phyloP scores from a whole-genome alignment of 2,329 filamentous ascomycete species.

The Botrytis tulipae region DNA sequence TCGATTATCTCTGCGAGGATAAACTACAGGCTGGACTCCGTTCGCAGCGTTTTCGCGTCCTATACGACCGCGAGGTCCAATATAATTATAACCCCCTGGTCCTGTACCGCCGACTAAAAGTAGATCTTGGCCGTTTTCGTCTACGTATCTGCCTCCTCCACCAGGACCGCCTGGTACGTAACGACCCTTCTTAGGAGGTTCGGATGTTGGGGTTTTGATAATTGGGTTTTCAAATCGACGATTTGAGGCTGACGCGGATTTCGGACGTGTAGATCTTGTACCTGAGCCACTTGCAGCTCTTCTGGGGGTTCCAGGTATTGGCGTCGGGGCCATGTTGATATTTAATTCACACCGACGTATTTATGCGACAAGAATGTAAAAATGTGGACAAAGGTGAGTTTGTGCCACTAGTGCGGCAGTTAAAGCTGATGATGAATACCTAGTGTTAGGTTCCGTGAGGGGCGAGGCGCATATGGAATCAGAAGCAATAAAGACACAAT shows the following conservation, averaged over 20 bases:
- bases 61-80: conserved; percentile 53
- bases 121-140: conserved; percentile 64
- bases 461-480: conserved; percentile 21
- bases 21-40: conserved; percentile 47
- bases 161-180: conserved; percentile 87
- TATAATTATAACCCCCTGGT: conserved; percentile 49
- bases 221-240: conserved; percentile 30
- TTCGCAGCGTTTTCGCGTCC: conserved; percentile 50
- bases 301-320: conserved; percentile 19
- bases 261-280: conserved; percentile 28
- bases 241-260: conserved; percentile 29
- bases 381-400: conserved; percentile 17
- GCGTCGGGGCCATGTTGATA: conserved; percentile 20
- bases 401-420: conserved; percentile 5
- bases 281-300: conserved; percentile 22
- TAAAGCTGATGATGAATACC: conserved; percentile 11
- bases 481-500: conserved; percentile 15
- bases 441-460: conserved; percentile 14
- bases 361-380: conserved; percentile 18
- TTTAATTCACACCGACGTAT: background rate
- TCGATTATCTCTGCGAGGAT: conserved; percentile 51
- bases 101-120: conserved; percentile 49
- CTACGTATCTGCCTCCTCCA: conserved; percentile 80
- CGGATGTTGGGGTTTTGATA: conserved; percentile 29
- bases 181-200: conserved; percentile 62